Evolutionary conservation across 2,329 filamentous ascomycete genomes (phyloP).

Genomic region (Fusarium citri): DNA sequence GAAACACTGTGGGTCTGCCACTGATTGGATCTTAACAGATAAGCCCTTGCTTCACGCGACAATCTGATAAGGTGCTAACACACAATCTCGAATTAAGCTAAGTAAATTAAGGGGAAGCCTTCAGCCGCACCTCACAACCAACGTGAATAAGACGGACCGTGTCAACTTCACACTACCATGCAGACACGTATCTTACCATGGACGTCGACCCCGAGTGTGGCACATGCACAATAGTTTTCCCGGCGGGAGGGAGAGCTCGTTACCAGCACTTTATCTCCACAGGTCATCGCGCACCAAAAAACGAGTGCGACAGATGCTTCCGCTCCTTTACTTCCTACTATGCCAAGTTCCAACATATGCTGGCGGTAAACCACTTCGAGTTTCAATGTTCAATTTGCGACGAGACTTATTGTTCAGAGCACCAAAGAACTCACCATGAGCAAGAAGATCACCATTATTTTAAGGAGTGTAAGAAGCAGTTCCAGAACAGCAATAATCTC

Average conservation of each 20-base stretch:
- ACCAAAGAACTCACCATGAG: no score
- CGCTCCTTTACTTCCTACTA: no score
- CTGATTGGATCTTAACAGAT: no score
- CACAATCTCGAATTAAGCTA: rapidly evolving
- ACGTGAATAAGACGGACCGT: neutral
- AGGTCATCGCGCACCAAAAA: no score
- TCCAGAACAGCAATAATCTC: no score
- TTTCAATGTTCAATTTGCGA: rapidly evolving
- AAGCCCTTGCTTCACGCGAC: rapidly evolving
- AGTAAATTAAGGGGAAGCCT: neutral
- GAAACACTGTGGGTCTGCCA: no score
- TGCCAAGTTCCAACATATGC: no score
- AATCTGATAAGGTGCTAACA: neutral
- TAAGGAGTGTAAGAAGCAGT: no score
- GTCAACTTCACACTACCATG: neutral
- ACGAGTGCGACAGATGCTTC: no score
- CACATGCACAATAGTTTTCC: neutral
- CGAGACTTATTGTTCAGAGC: rapidly evolving
- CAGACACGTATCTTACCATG: neutral
- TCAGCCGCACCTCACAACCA: neutral
- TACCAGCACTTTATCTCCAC: rapidly evolving
- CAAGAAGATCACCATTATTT: no score
- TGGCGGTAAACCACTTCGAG: no score
- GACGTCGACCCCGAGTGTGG: rapidly evolving
- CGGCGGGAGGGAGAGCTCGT: neutral